A percentile compares a stretch with the other conserved stretches of the same genome.
Evolutionary conservation across 1,284 basidiomycete species (phyloP).

Genomic region (Fomitopsis pinicola): DNA sequence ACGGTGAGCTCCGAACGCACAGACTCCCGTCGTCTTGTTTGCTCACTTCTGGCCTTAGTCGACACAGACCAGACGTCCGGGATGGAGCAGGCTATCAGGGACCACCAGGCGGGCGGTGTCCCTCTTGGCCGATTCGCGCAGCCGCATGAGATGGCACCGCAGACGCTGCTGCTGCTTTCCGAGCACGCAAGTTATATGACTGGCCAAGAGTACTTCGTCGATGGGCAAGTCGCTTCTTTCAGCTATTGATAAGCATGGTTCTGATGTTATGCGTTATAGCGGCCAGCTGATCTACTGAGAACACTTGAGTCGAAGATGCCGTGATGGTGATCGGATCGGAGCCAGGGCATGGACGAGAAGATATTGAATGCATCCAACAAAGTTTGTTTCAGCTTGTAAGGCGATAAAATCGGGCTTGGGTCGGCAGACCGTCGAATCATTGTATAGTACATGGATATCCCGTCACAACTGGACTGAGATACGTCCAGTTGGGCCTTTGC

Average conservation of each 20-base stretch:
- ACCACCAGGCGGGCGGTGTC: conserved; percentile 31
- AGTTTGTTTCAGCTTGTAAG: too few relatives aligned
- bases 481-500: too few relatives aligned
- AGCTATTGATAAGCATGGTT: background rate
- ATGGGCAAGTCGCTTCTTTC: conserved; percentile 31
- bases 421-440: too few relatives aligned
- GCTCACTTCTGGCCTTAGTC: conserved; percentile 9
- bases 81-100: conserved; percentile 30
- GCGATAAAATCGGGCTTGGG: too few relatives aligned
- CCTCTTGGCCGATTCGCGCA: conserved; percentile 41
- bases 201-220: conserved; percentile 38
- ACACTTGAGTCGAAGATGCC: background rate
- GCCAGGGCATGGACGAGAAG: too few relatives aligned
- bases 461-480: too few relatives aligned
- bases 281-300: background rate
- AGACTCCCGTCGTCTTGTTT: background rate
- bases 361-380: too few relatives aligned
- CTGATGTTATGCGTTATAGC: background rate
- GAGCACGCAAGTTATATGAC: conserved; percentile 38
- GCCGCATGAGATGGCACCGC: conserved; percentile 41
- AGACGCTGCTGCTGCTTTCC: conserved; percentile 41
- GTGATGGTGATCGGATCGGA: too few relatives aligned
- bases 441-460: too few relatives aligned
- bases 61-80: conserved; percentile 32
- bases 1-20: conserved; percentile 19